Percentiles rank a stretch among this genome's conserved stretches.
phyloP scores from a whole-genome alignment of 2,329 filamentous ascomycete species.

The Phaeosphaeria sp. region DNA sequence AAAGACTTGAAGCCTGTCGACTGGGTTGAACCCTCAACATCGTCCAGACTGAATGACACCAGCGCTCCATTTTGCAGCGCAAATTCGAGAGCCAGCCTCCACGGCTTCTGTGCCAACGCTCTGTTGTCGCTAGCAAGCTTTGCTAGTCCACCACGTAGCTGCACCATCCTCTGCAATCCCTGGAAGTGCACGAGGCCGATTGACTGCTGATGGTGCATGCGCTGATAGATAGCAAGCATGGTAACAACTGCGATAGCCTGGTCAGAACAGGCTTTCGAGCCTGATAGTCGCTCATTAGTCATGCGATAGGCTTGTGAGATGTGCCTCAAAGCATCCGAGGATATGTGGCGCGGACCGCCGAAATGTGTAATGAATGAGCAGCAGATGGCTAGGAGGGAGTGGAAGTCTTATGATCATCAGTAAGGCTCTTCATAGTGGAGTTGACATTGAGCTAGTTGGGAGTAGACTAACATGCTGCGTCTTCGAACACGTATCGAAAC shows the following conservation, averaged over 20 bases:
- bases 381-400: constrained; percentile 9
- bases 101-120: constrained; percentile 12
- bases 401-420: constrained; percentile 3
- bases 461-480: constrained; percentile 13
- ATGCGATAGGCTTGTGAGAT: constrained; percentile 9
- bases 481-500: constrained; percentile 13
- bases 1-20: not conserved
- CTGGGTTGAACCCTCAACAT: not conserved
- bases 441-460: no score
- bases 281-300: constrained; percentile 4
- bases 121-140: constrained; percentile 9
- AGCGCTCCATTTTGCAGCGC: constrained; percentile 8
- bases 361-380: constrained; percentile 6
- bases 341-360: not conserved
- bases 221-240: constrained; percentile 11
- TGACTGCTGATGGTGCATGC: constrained; percentile 8
- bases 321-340: constrained; percentile 6
- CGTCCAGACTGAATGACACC: constrained; percentile 2
- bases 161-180: constrained; percentile 11
- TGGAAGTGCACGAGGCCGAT: constrained; percentile 11
- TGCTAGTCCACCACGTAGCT: constrained; percentile 10
- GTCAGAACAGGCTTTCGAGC: constrained; percentile 5
- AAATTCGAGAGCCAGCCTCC: constrained; percentile 15
- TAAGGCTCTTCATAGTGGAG: no score
- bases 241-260: constrained; percentile 16